Evolutionary conservation across 805 yeast species (phyloP).

Genomic region (Candida nemodendra): DNA sequence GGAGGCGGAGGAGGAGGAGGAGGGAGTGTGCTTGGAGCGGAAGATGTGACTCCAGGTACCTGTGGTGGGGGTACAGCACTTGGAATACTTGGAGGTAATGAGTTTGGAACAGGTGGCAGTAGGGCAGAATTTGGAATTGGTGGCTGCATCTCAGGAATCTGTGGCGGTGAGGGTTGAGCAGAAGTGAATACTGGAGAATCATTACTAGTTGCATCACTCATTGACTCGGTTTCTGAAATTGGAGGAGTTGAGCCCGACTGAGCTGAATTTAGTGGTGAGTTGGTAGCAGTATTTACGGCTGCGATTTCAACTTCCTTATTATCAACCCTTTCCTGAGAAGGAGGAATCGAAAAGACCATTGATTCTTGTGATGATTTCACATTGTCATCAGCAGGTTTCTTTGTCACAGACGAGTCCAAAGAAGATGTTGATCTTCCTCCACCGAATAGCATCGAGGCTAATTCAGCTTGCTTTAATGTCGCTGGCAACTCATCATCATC

Average conservation of each 20-base stretch:
- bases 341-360: neutral
- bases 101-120: conserved; percentile 23
- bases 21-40: conserved; percentile 13
- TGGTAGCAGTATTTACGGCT: neutral
- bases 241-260: conserved; percentile 8
- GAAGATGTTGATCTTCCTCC: conserved; percentile 42
- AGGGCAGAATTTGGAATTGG: conserved; percentile 18
- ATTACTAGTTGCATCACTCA: conserved; percentile 8
- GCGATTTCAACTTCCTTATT: neutral
- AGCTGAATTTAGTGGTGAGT: conserved; percentile 4
- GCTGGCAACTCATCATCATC: conserved; percentile 48
- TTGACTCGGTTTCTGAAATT: conserved; percentile 22
- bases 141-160: conserved; percentile 13
- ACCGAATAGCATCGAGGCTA: conserved; percentile 55
- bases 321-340: too few relatives aligned
- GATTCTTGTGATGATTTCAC: conserved; percentile 10
- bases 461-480: conserved; percentile 54
- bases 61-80: conserved; percentile 28
- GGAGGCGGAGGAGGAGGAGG: conserved; percentile 28
- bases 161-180: conserved; percentile 1
- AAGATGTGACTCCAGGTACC: conserved; percentile 27
- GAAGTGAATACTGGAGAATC: conserved; percentile 11
- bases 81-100: conserved; percentile 27
- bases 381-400: conserved; percentile 24
- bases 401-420: conserved; percentile 13